phyloP scores from a whole-genome alignment of 306 rosid species.

The Vigna unguiculata region DNA sequence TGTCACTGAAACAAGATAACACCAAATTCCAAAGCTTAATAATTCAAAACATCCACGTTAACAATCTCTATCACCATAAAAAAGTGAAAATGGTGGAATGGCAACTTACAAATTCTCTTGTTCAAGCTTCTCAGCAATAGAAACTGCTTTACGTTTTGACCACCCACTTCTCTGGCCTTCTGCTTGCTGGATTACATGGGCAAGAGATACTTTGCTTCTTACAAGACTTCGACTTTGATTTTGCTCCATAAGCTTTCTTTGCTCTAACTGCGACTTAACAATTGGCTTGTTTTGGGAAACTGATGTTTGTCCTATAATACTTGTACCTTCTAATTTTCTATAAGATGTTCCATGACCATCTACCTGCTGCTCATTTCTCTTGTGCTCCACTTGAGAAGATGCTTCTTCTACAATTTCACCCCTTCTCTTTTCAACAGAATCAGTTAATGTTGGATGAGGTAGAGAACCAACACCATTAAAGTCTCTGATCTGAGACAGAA shows the following conservation, averaged over 20 bases:
- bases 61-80: slow-evolving; percentile 15
- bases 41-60: slow-evolving; percentile 21
- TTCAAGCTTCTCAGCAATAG: slow-evolving; percentile 98
- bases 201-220: slow-evolving; percentile 94
- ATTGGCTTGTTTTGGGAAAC: slow-evolving; percentile 57
- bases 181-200: slow-evolving; percentile 97
- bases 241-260: slow-evolving; percentile 63
- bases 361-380: slow-evolving; percentile 50
- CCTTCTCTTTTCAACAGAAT: slow-evolving; percentile 55
- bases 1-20: slow-evolving; percentile 35
- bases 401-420: slow-evolving; percentile 86
- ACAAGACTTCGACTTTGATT: slow-evolving; percentile 83
- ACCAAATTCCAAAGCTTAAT: slow-evolving; percentile 23
- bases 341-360: slow-evolving; percentile 53
- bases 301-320: slow-evolving; percentile 49
- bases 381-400: slow-evolving; percentile 64
- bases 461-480: slow-evolving; percentile 50
- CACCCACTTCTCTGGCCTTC: slow-evolving; percentile 85
- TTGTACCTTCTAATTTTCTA: slow-evolving; percentile 54
- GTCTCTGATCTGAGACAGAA: slow-evolving; percentile 63
- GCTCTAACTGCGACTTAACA: slow-evolving; percentile 52
- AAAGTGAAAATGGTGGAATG: slow-evolving; percentile 30
- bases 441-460: slow-evolving; percentile 50
- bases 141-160: slow-evolving; percentile 93
- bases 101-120: slow-evolving; percentile 88